Percentiles rank a stretch among this genome's conserved stretches.
Conservation (phyloP, 2,329 filamentous ascomycete genomes). For the Escovopsis weberi region DNA sequence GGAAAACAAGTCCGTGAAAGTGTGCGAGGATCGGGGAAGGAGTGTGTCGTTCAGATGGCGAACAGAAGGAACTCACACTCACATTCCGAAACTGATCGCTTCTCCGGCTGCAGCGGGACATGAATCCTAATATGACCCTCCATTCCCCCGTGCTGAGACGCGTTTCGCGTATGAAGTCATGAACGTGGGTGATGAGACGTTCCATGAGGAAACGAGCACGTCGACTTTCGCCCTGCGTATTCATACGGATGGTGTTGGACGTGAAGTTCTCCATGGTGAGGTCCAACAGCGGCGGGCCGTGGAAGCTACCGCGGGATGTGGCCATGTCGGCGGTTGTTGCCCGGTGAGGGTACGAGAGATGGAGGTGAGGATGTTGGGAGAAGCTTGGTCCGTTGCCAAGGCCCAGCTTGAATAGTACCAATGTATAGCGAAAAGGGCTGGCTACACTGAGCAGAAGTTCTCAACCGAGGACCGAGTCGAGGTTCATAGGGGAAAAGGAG, state of each 20-base stretch:
- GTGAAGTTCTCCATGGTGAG: slow-evolving; percentile 64
- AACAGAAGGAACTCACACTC: too few species aligned
- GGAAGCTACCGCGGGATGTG: neutral
- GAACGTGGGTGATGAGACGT: slow-evolving; percentile 54
- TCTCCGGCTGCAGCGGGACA: slow-evolving; percentile 54
- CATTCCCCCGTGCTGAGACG: slow-evolving; percentile 58
- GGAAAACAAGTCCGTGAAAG: neutral
- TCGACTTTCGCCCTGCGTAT: slow-evolving; percentile 47
- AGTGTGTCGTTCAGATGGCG: too few species aligned
- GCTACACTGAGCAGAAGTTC: too few species aligned
- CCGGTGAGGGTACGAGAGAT: neutral
- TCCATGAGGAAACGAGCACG: slow-evolving; percentile 56
- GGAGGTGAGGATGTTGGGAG: neutral
- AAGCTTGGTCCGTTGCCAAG: too few species aligned
- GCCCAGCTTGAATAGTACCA: too few species aligned
- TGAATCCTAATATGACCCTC: slow-evolving; percentile 55
- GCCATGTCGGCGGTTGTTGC: neutral
- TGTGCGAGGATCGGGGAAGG: neutral
- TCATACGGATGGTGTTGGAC: slow-evolving; percentile 54
- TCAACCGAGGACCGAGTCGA: too few species aligned
- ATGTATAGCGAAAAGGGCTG: too few species aligned
- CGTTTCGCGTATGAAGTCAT: slow-evolving; percentile 65
- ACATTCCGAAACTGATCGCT: slow-evolving; percentile 19
- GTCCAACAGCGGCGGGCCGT: slow-evolving; percentile 21
- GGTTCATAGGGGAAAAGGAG: too few species aligned